Evolutionary conservation across 2,329 filamentous ascomycete genomes (phyloP), one percentile per base, ranked within the genome.

Genomic region (Alternaria solani): DNA sequence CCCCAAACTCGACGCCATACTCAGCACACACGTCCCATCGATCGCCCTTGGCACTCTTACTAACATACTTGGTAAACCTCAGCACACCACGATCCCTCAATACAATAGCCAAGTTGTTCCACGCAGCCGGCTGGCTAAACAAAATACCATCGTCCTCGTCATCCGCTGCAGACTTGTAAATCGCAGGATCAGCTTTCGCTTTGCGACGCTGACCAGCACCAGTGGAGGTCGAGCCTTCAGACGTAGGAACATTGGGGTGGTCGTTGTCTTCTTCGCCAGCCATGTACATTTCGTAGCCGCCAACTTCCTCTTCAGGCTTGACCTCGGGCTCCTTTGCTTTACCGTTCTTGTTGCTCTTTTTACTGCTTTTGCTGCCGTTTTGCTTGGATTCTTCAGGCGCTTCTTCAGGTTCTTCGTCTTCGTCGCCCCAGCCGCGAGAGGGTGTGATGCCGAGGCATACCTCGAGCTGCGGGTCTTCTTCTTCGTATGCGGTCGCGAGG

Each of bases 61-160:
- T 96, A 23, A 99, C 91, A 78, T 98, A 99, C 83, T 98, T 99
- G 73, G 98, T 93, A 76, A 99, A 99, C 77, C 92, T 90, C 74
- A 99, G 83, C 14, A 91, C 90, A 14, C 92, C 94, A 67, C 87
- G 88, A 76, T 99, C 95, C 59, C 95, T 87, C 68, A 98, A 82
- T 32, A 98, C 95, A 66, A 99, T 88, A 65, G 90, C 93, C 82
- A 99, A 85, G 65, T 91, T 92, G 79, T 98, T 98, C 95, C 95
- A 99, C 7, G 83, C 82, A 2, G 89, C 88, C 0, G 88, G 84
- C 70, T 88, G 89, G 47, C 86, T 88, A 75, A 92, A 91, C 34
- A 92, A 78, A 52, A 91, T 87, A 0, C 88, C 88, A 67, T 91
- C 89, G 59, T 97, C 94, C 55, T 96, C 94, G 41, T 88, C 86